Conservation (phyloP, 495 filamentous ascomycete genomes). For the Trichocladium uniseriatum region DNA sequence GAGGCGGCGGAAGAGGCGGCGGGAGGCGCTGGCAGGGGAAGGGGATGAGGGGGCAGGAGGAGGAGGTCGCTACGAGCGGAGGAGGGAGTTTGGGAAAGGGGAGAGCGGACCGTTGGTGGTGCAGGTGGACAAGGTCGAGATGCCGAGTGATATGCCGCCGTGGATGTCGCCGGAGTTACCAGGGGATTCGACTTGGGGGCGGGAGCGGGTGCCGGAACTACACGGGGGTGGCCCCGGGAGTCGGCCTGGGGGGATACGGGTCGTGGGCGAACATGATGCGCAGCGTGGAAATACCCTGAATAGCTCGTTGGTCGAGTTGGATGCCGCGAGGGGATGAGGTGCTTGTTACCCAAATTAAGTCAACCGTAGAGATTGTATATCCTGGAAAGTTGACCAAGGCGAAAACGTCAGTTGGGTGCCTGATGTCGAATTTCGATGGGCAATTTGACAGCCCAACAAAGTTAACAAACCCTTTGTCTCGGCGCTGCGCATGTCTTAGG, state of each 20-base stretch:
- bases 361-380: too few relatives aligned
- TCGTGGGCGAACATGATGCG: background rate
- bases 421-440: too few relatives aligned
- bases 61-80: background rate
- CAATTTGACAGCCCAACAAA: too few relatives aligned
- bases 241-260: background rate
- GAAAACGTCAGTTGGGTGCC: too few relatives aligned
- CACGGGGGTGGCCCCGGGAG: background rate
- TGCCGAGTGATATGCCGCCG: background rate
- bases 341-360: too few relatives aligned
- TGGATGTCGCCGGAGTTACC: constrained; percentile 10
- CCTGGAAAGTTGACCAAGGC: too few relatives aligned
- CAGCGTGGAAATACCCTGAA: constrained; percentile 2
- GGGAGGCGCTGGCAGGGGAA: too few relatives aligned
- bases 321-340: background rate
- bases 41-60: too few relatives aligned
- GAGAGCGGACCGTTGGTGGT: constrained; percentile 7
- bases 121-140: constrained; percentile 1
- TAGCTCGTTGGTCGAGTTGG: constrained; percentile 9
- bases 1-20: constrained; percentile 9
- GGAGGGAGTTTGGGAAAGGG: background rate
- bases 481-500: too few relatives aligned
- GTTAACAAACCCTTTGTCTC: too few relatives aligned
- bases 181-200: constrained; percentile 2
- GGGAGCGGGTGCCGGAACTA: constrained; percentile 8